Conservation (phyloP, 306 rosid genomes). For the Canavalia gladiata region DNA sequence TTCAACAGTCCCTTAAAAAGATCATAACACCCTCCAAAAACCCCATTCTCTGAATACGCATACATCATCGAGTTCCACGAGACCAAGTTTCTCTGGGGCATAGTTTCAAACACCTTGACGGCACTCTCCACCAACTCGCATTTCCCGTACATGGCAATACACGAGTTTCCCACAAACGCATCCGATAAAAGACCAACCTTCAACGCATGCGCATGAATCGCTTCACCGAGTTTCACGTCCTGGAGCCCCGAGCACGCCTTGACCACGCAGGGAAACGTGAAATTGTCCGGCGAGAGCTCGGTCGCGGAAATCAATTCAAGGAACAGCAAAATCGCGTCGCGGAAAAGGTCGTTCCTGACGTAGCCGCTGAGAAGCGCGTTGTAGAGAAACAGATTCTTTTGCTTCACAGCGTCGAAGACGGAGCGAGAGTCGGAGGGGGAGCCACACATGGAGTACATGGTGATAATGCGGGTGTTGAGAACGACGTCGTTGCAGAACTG, state of each 20-base stretch:
- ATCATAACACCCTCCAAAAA: constrained; percentile 51
- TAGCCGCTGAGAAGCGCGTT: constrained; percentile 84
- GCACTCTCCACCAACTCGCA: constrained; percentile 63
- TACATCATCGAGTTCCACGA: constrained; percentile 82
- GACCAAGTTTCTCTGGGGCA: constrained; percentile 74
- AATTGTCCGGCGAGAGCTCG: constrained; percentile 72
- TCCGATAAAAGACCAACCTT: constrained; percentile 64
- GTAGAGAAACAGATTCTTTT: constrained; percentile 69
- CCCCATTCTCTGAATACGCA: constrained; percentile 68
- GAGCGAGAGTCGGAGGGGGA: constrained; percentile 64
- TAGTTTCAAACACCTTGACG: constrained; percentile 60
- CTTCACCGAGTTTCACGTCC: constrained; percentile 60
- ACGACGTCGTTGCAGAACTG: constrained; percentile 62
- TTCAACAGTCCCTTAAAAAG: constrained; percentile 58
- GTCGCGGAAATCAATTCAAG: constrained; percentile 57
- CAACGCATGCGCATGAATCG: constrained; percentile 71
- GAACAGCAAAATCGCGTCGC: constrained; percentile 57
- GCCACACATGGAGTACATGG: constrained; percentile 79
- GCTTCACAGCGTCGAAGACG: constrained; percentile 58
- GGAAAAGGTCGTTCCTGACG: constrained; percentile 64
- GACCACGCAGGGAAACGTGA: constrained; percentile 74
- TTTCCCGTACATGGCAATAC: constrained; percentile 76
- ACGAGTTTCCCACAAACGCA: constrained; percentile 77
- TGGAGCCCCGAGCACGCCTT: constrained; percentile 70
- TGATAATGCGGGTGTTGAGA: constrained; percentile 71